Percentiles rank a stretch among this genome's conserved stretches.
Evolutionary conservation across 2,329 filamentous ascomycete genomes (phyloP).

Genomic region (Penicillium olsonii): DNA sequence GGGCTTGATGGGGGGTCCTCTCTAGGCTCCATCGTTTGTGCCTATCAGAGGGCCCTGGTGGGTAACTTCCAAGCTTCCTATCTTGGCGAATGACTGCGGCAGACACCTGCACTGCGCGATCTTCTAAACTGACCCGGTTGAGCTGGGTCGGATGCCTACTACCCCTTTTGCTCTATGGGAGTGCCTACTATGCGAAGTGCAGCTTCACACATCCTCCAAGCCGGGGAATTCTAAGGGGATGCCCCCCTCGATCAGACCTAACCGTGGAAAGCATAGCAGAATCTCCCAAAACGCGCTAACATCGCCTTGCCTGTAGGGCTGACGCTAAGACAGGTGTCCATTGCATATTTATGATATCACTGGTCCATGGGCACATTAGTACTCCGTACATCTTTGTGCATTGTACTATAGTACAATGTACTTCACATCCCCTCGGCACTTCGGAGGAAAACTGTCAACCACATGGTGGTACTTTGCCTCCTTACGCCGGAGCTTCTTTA

Average conservation of each 20-base stretch:
- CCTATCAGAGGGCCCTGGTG: constrained; percentile 18
- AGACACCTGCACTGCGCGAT: constrained; percentile 10
- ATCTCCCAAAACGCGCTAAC: constrained; percentile 13
- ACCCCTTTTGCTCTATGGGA: too few species aligned
- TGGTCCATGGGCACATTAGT: too few species aligned
- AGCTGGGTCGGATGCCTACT: not conserved
- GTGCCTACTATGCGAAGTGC: too few species aligned
- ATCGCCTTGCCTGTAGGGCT: constrained; percentile 20
- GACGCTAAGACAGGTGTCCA: constrained; percentile 13
- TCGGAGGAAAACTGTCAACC: too few species aligned
- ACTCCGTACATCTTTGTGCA: too few species aligned
- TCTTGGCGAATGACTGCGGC: constrained; percentile 9
- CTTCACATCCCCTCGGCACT: too few species aligned
- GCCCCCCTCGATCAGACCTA: not conserved
- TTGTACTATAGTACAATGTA: too few species aligned
- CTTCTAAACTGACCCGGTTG: not conserved
- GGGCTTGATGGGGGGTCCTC: constrained; percentile 22
- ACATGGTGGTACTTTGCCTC: not conserved
- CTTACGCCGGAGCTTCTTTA: not conserved
- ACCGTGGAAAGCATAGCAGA: not conserved
- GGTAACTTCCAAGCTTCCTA: not conserved
- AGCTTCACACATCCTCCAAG: too few species aligned
- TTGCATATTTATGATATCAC: constrained; percentile 10
- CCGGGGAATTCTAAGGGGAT: too few species aligned
- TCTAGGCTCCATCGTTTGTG: constrained; percentile 26